These are phyloP conservation scores for Hericium coralloides DNA, from an alignment of 768 basidiomycete genomes.

Conservation along the genomic window DNA sequence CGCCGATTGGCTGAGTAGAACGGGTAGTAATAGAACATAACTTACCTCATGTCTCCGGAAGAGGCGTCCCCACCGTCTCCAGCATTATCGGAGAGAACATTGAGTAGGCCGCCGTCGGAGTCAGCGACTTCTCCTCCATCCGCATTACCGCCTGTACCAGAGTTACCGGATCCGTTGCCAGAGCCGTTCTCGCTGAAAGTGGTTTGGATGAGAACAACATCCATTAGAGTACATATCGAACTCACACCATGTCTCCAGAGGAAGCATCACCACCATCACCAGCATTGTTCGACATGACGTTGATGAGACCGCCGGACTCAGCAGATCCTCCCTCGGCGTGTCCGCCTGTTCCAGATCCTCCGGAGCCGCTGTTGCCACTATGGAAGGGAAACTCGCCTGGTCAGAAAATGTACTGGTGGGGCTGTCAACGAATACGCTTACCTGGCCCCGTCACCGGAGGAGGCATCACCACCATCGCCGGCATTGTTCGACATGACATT, in stretches of 20 bases:
- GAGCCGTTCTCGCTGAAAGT: background rate
- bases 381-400: background rate
- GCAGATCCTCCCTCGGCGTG: background rate
- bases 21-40: background rate
- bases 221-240: background rate
- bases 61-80: slow-evolving; percentile 17
- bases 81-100: slow-evolving; percentile 16
- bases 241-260: slow-evolving; percentile 8
- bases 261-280: slow-evolving; percentile 18
- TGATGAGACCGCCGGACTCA: slow-evolving; percentile 14
- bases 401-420: too few species aligned
- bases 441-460: slow-evolving; percentile 6
- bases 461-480: slow-evolving; percentile 12
- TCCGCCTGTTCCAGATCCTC: background rate
- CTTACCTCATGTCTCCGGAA: slow-evolving; percentile 7
- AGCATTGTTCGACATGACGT: slow-evolving; percentile 24
- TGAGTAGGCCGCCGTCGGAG: background rate
- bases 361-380: background rate
- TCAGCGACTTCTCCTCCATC: background rate
- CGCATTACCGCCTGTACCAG: background rate
- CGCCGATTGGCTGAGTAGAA: too few species aligned
- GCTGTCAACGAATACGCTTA: background rate
- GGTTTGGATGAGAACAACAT: too few species aligned
- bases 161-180: background rate
- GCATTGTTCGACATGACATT: slow-evolving; percentile 23